These are phyloP conservation scores for Diaporthe velutina DNA, from an alignment of 2,329 filamentous ascomycete genomes.

Conservation along the genomic window DNA sequence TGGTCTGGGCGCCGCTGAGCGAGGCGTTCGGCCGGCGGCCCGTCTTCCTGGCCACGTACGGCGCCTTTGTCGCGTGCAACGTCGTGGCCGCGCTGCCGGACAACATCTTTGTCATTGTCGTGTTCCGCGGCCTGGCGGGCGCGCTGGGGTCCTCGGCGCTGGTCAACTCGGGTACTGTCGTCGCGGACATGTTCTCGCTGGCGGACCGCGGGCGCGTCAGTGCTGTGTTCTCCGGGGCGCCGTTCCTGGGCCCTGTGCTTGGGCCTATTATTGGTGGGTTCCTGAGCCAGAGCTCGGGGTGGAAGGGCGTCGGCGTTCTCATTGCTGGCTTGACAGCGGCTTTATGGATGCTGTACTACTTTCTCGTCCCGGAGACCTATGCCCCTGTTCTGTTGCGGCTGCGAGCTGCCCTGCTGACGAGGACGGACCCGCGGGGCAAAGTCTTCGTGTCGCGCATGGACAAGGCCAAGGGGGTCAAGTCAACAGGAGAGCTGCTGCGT, in stretches of 20 bases:
- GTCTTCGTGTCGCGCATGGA: conserved; percentile 11
- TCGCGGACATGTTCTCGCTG: conserved; percentile 69
- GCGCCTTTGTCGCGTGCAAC: conserved; percentile 32
- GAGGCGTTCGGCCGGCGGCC: conserved; percentile 65
- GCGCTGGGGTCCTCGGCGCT: conserved; percentile 46
- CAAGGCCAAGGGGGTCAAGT: conserved; percentile 17
- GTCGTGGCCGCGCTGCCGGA: conserved; percentile 29
- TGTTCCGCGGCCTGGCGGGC: conserved; percentile 31
- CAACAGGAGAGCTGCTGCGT: conserved; percentile 59
- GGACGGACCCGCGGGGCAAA: conserved; percentile 17
- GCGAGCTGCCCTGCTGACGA: neutral
- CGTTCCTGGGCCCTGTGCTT: conserved; percentile 46
- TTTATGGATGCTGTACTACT: conserved; percentile 38
- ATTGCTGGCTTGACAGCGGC: conserved; percentile 45
- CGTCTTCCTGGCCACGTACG: conserved; percentile 36
- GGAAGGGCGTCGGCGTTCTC: conserved; percentile 52
- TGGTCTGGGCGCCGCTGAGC: conserved; percentile 70
- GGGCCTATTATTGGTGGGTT: conserved; percentile 51
- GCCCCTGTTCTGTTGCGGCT: conserved; percentile 12
- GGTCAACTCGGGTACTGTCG: conserved; percentile 66
- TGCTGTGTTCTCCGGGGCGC: conserved; percentile 47
- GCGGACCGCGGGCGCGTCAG: conserved; percentile 63
- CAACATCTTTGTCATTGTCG: conserved; percentile 34
- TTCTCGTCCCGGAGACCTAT: conserved; percentile 43
- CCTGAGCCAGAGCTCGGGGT: conserved; percentile 47